Evolutionary conservation across 2,329 filamentous ascomycete genomes (phyloP), one percentile per base, ranked within the genome.

Genomic region (Phoma sp.): DNA sequence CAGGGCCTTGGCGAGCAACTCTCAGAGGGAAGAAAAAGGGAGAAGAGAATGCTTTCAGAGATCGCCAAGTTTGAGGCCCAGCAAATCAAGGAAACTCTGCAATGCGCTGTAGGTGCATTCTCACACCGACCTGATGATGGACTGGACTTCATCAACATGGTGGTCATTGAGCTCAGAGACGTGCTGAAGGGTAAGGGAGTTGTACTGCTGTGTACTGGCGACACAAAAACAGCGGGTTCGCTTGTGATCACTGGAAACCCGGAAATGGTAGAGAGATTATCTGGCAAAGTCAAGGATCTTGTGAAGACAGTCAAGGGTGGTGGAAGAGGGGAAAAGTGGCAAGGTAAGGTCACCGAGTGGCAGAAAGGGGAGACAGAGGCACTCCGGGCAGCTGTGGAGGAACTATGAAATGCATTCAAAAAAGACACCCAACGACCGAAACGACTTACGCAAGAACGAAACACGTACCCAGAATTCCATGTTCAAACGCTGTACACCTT

Each of bases 401-500:
- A 39, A 9, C 19, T 57, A 3, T 57, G 38, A 57, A 19, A 22
- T 27, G 31, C 25, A 54, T 32, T 12, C 31, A 27, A 13, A 33
- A 21, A 29, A 22, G 41, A 51, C 51, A 43, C 46, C 47, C 52
- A 46, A 36, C 19, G 13, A 36, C n/a, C 7, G 17, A 13, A 55
- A 36, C 29, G 22, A 31, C 29, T 9, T 15, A 9, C 37, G 22
- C n/a, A 33, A 22, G 36, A 43, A 10, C 3, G 17, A 33, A 12
- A 19, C 9, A 6, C 19, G 19, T n/a, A 19, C 17, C 31, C 9
- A 6, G 8, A 3, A 1, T 2, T 6, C 6, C 6, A 13, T 9
- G 17, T 8, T 63, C 51, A 75, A 13, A 68, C 71, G 35, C 62
- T 73, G 57, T 74, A 77, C 4, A 77, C 73, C 54, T 75, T 76